phyloP scores from a whole-genome alignment of 306 rosid genomes.

The Vachellia collinsii region DNA sequence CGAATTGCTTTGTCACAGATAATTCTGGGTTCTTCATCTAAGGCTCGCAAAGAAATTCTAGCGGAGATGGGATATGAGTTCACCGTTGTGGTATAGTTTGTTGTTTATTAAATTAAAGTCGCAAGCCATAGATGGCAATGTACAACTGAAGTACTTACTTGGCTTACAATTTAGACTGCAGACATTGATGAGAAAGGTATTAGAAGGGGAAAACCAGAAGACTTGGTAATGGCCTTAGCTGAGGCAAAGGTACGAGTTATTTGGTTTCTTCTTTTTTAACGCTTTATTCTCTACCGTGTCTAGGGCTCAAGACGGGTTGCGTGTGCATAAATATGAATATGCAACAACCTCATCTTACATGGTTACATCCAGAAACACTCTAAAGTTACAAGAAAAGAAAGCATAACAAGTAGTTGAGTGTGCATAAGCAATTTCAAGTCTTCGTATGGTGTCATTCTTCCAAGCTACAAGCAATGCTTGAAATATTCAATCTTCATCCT shows the following conservation, averaged over 20 bases:
- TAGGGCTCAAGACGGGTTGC: neutral
- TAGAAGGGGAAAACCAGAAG: constrained; percentile 80
- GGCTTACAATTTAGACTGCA: constrained; percentile 61
- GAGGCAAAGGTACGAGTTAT: constrained; percentile 75
- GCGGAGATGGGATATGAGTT: constrained; percentile 87
- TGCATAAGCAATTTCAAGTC: constrained; percentile 13
- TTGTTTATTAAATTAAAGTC: neutral
- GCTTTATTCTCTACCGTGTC: neutral
- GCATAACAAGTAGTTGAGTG: constrained; percentile 12
- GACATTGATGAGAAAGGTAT: constrained; percentile 84
- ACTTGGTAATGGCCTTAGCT: constrained; percentile 77
- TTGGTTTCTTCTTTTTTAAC: neutral
- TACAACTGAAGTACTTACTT: constrained; percentile 29
- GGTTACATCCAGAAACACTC: no score
- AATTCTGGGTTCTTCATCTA: constrained; percentile 86
- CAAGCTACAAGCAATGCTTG: constrained; percentile 22
- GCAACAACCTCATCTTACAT: no score
- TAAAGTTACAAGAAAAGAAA: neutral
- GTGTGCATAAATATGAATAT: neutral
- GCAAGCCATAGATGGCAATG: constrained; percentile 16
- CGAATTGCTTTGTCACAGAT: constrained; percentile 48
- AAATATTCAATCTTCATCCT: neutral
- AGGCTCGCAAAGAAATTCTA: constrained; percentile 78
- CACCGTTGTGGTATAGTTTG: constrained; percentile 59
- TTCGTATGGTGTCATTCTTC: constrained; percentile 25